Base-by-base conservation (phyloP, 192 early-diverging fungal species). In the Umbelopsis sp. region DNA sequence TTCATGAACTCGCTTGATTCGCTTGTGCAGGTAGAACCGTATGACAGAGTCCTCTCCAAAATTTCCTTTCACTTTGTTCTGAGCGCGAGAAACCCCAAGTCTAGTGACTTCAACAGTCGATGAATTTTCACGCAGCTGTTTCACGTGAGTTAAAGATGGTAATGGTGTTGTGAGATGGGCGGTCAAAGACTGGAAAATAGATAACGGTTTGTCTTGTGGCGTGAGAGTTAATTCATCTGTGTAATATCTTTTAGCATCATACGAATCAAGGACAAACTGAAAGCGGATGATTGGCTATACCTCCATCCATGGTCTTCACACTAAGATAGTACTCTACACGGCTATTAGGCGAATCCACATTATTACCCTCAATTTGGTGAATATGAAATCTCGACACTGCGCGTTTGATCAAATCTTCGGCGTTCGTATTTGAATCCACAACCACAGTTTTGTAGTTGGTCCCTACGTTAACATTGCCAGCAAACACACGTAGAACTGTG, bases 381-480 rank as follows among this genome's bases (percentile, higher is more conserved):
- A 88, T 77, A 66, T 81, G 80, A 52, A 88, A 88, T 65, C 83
- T 83, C 25, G 81, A 73, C 32, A 88, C 74, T 0, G 87, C 82
- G 29, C 83, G 79, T 45, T 80, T 79, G 4, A 86, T 76, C 17
- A 88, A 80, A 45, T 83, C 82, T 22, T 76, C 73, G 1, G 85
- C 77, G 34, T 73, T 81, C 16, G 82, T 88, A 1, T 71, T 65
- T n/a, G 74, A 53, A 22, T 65, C 72, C 1, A 88, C 81, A 20
- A 85, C 73, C 2, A 86, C 82, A 32, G 82, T 83, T 69, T 88
- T 88, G 75, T 79, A 88, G 4, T 81, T 80, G 20, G 81, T 81
- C 12, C 80, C 81, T 62, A 86, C 77, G 69, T 86, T 83, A 49
- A 86, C 82, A 51, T 88, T 86, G 29, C 87, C 87, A 5, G 85